Percentiles rank a stretch among this genome's conserved stretches.
These are phyloP conservation scores for Candida smagusa DNA, from an alignment of 1,139 yeast species.

Conservation along the genomic window DNA sequence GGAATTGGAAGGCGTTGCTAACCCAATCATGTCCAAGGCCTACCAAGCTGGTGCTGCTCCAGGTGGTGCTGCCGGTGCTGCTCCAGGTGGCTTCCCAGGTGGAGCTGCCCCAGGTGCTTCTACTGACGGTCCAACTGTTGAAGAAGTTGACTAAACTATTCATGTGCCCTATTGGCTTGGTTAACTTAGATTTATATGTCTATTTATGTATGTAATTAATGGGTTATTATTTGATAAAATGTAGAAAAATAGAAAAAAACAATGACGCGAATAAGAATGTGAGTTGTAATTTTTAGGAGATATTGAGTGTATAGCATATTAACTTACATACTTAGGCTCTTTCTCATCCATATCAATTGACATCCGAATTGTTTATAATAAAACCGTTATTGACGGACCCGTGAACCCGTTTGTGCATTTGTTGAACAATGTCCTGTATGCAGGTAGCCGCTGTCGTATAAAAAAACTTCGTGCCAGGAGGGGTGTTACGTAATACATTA, in stretches of 20 bases:
- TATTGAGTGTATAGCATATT: neutral
- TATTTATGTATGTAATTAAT: slow-evolving; percentile 9
- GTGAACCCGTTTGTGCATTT: no score
- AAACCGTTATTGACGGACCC: no score
- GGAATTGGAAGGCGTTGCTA: slow-evolving; percentile 90
- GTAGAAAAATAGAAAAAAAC: neutral
- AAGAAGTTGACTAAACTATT: slow-evolving; percentile 75
- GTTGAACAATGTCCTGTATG: no score
- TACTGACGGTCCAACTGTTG: slow-evolving; percentile 87
- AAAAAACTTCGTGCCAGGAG: no score
- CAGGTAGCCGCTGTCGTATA: no score
- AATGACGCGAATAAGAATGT: neutral
- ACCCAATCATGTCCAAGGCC: slow-evolving; percentile 92
- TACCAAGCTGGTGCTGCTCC: slow-evolving; percentile 69
- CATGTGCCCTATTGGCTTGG: neutral
- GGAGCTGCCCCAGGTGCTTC: slow-evolving; percentile 61
- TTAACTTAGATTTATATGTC: slow-evolving; percentile 3
- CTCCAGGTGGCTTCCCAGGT: slow-evolving; percentile 68
- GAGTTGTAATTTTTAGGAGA: neutral
- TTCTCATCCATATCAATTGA: no score
- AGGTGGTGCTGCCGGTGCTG: slow-evolving; percentile 57
- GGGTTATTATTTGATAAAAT: slow-evolving; percentile 4
- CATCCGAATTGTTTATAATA: no score
- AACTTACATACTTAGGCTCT: no score
- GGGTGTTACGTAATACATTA: no score